Evolutionary conservation across 2,329 filamentous ascomycete genomes (phyloP), one percentile per base, ranked within the genome.

Genomic region (Trichoderma sp.): DNA sequence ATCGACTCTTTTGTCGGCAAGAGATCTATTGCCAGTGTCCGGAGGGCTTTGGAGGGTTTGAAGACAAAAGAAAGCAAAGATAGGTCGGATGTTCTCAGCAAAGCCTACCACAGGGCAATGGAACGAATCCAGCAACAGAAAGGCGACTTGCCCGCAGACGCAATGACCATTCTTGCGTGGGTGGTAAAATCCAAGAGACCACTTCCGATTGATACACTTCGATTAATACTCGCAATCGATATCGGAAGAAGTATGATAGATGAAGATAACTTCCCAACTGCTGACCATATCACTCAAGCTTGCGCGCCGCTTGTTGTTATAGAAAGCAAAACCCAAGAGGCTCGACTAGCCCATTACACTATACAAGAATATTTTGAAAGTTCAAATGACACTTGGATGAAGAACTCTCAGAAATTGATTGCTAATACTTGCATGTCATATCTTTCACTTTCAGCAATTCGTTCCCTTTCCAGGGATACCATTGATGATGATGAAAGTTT

Each of bases 271-370:
- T 21, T 85, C 0, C 73, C 80, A 0, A 73, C 80, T 0, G 51
- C 81, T 1, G 77, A 80, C 5, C 76, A 80, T 2, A 71, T 84
- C 2, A 71, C 84, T 0, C 81, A 80, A 4, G 76, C 78, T 2
- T 86, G 83, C 71, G 80, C 79, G 36, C 84, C 84, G 0, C 67
- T 87, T 11, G 80, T 86, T 2, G 81, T 79, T 0, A 51, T 84
- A 3, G 82, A 86, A 43, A 71, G 81, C 47, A 1, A 51, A 21
- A 51, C n/a, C 7, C n/a, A 58, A 73, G 82, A 21, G 76, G 81
- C 30, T 86, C 12, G 79, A 82, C 73, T 86, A 0, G 82, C 84
- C 3, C 84, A 87, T 73, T 83, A 84, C 69, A 86, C 85, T 0
- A 78, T 83, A 1, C 81, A 85, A 57, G 80, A 85, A 51, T 87